Percentiles rank a stretch among this genome's conserved stretches.
These are phyloP conservation scores for Friedmanniomyces simplex DNA, from an alignment of 495 filamentous ascomycete species.

Conservation along the genomic window DNA sequence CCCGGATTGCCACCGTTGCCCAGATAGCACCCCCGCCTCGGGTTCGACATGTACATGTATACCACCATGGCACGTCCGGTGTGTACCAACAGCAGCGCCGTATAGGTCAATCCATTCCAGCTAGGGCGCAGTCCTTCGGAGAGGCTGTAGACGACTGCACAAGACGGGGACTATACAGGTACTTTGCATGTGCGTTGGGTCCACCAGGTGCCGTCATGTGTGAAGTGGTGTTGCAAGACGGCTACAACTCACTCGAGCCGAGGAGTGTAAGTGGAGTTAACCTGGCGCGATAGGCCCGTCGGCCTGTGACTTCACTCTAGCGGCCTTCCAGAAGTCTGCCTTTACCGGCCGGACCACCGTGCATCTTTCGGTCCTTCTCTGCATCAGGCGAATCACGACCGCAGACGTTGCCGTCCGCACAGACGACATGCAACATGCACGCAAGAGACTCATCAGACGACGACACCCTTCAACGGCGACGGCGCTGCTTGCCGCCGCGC, in stretches of 20 bases:
- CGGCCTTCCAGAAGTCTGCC: slow-evolving; percentile 1
- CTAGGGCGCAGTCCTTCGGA: too few relatives aligned
- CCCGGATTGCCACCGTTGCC: too few relatives aligned
- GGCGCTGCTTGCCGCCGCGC: background rate
- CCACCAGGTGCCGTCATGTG: too few relatives aligned
- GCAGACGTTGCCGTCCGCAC: background rate
- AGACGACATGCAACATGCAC: background rate
- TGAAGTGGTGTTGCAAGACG: too few relatives aligned
- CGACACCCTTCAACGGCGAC: background rate
- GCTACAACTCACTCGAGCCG: background rate
- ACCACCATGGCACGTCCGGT: too few relatives aligned
- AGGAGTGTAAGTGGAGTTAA: background rate
- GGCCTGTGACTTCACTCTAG: background rate
- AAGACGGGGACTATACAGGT: background rate
- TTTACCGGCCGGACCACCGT: background rate
- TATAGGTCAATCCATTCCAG: too few relatives aligned
- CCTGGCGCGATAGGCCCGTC: background rate
- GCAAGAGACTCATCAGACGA: too few relatives aligned
- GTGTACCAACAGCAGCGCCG: too few relatives aligned
- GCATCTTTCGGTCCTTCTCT: slow-evolving; percentile 3
- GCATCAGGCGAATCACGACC: background rate
- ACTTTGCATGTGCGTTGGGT: background rate
- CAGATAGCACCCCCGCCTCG: too few relatives aligned
- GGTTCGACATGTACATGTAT: too few relatives aligned
- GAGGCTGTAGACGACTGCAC: too few relatives aligned